Percentiles rank a stretch among this genome's conserved stretches.
phyloP scores from a whole-genome alignment of 2,329 filamentous ascomycete species.

The Sporothrix phasma region DNA sequence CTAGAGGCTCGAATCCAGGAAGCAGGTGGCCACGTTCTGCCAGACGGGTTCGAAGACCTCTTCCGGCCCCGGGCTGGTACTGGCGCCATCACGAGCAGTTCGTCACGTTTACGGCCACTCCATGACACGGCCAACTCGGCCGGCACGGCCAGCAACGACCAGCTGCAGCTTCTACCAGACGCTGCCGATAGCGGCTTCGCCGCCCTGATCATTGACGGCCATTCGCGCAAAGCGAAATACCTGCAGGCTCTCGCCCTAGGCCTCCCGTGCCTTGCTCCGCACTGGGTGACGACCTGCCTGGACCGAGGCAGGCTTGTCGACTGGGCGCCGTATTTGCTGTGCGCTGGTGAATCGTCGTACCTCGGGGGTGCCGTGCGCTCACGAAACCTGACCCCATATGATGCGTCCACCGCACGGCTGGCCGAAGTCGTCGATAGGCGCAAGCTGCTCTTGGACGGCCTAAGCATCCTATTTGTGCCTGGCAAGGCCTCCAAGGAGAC shows the following conservation, averaged over 20 bases:
- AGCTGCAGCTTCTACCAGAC: conserved; percentile 44
- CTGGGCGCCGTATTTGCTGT: conserved; percentile 75
- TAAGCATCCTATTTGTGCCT: conserved; percentile 63
- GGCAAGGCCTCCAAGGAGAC: conserved; percentile 53
- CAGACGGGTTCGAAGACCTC: conserved; percentile 69
- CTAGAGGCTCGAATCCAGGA: conserved; percentile 54
- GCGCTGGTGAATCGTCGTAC: conserved; percentile 69
- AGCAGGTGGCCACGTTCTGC: conserved; percentile 63
- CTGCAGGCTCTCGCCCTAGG: conserved; percentile 89
- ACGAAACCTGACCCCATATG: conserved; percentile 53
- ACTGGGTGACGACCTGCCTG: conserved; percentile 71
- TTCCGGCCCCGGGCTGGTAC: conserved; percentile 45
- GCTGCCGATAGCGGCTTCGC: conserved; percentile 59
- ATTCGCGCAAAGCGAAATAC: conserved; percentile 82
- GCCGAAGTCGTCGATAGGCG: conserved; percentile 47
- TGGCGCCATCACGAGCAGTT: conserved; percentile 23
- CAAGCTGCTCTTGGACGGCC: conserved; percentile 52
- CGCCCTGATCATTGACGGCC: conserved; percentile 74
- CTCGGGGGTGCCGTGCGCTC: conserved; percentile 71
- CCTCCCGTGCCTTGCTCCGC: conserved; percentile 71
- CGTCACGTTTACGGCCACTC: conserved; percentile 24
- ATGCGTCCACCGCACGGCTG: conserved; percentile 47
- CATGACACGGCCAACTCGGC: conserved; percentile 22
- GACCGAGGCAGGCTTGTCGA: conserved; percentile 50
- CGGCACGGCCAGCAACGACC: conserved; percentile 19